Percentiles rank a stretch among this genome's conserved stretches.
Conservation (phyloP, 495 filamentous ascomycete species). For the Penicillium cinerascens region DNA sequence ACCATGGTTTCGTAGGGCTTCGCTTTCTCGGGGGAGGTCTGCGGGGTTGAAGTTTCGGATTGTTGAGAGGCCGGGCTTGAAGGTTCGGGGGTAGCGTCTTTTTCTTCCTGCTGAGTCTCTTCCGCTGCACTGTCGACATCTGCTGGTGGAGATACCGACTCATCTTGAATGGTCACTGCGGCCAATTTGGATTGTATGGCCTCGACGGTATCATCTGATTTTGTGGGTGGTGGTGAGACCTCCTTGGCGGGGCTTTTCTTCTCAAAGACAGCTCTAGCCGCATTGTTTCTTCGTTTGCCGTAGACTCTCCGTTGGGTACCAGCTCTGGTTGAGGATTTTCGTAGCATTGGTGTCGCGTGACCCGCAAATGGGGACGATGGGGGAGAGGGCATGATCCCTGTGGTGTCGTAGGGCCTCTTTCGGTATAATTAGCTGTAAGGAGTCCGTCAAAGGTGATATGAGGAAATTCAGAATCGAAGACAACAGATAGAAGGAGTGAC, state of each 20-base stretch:
- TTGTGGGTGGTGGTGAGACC: neutral
- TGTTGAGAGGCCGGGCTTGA: neutral
- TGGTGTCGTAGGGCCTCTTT: neutral
- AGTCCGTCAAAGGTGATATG: neutral
- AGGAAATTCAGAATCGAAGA: neutral
- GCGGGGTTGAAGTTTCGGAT: neutral
- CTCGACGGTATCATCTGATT: conserved; percentile 22
- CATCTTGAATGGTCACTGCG: conserved; percentile 29
- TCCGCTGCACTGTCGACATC: neutral
- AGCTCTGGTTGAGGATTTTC: conserved; percentile 19
- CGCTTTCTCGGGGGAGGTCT: neutral
- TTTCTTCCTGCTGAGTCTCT: neutral
- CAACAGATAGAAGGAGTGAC: neutral
- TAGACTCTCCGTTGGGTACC: conserved; percentile 37
- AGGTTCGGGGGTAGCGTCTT: neutral
- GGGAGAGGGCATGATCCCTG: conserved; percentile 3
- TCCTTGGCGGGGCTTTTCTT: conserved; percentile 33
- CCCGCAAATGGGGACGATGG: conserved; percentile 7
- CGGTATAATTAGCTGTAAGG: neutral
- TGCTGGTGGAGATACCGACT: neutral
- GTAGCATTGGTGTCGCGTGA: conserved; percentile 21
- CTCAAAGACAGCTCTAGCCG: conserved; percentile 41
- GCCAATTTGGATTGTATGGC: conserved; percentile 33
- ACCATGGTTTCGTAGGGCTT: conserved; percentile 28
- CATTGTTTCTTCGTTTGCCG: conserved; percentile 40